Conservation (phyloP, 805 yeast species). For the Candida pseudofarinosa region DNA sequence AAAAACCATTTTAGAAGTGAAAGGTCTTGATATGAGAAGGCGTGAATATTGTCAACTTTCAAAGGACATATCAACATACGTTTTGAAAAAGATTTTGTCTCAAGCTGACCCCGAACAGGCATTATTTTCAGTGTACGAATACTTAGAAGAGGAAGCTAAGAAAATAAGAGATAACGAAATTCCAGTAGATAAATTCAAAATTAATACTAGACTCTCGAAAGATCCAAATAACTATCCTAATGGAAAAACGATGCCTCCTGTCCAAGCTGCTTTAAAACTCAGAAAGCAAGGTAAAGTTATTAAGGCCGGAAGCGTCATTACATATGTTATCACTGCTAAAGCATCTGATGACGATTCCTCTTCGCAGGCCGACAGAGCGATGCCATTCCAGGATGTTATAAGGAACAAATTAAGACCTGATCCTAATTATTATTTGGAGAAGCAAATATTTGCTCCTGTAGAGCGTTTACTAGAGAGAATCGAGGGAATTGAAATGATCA, state of each 20-base stretch:
- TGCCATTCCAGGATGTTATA: slow-evolving; percentile 72
- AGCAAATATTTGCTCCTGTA: slow-evolving; percentile 87
- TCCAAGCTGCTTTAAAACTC: slow-evolving; percentile 83
- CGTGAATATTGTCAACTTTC: slow-evolving; percentile 94
- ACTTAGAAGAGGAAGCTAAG: slow-evolving; percentile 56
- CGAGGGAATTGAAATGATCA: slow-evolving; percentile 78
- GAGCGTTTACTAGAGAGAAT: slow-evolving; percentile 81
- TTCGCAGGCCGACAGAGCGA: slow-evolving; percentile 74
- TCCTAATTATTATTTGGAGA: slow-evolving; percentile 72
- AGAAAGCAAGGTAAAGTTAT: slow-evolving; percentile 80
- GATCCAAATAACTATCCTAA: slow-evolving; percentile 83
- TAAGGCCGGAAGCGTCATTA: slow-evolving; percentile 84
- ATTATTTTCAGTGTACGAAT: slow-evolving; percentile 63
- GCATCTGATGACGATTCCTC: slow-evolving; percentile 31
- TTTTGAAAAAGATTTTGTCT: slow-evolving; percentile 65
- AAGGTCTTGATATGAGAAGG: slow-evolving; percentile 95
- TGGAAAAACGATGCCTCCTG: slow-evolving; percentile 80
- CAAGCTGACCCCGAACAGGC: slow-evolving; percentile 77
- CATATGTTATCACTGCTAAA: slow-evolving; percentile 67
- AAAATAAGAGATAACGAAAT: slow-evolving; percentile 60
- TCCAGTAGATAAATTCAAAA: slow-evolving; percentile 64
- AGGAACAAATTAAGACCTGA: slow-evolving; percentile 62
- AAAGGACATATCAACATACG: slow-evolving; percentile 77
- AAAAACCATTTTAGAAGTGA: slow-evolving; percentile 66
- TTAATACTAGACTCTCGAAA: slow-evolving; percentile 84